A percentile compares a stretch with the other conserved stretches of the same genome.
Evolutionary conservation across 2,329 filamentous ascomycete species (phyloP).

Genomic region (Diaporthe helianthi): DNA sequence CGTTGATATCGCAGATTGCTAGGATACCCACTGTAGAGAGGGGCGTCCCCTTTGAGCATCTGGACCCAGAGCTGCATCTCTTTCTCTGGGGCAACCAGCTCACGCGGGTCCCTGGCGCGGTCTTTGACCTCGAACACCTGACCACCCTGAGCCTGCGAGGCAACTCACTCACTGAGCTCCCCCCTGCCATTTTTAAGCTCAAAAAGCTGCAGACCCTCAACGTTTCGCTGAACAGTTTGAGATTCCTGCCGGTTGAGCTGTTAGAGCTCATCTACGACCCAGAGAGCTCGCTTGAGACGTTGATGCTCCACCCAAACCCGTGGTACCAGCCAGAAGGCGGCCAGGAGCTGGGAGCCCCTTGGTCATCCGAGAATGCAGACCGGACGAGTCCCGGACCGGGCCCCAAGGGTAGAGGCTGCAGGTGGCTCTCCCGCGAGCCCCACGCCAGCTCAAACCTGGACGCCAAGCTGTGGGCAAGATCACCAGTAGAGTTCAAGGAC

Average conservation of each 20-base stretch:
- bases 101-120: slow-evolving; percentile 59
- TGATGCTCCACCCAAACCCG: slow-evolving; percentile 70
- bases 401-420: slow-evolving; percentile 21
- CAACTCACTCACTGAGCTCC: slow-evolving; percentile 67
- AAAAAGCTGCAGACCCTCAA: slow-evolving; percentile 68
- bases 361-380: slow-evolving; percentile 26
- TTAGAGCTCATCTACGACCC: slow-evolving; percentile 59
- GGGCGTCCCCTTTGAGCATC: slow-evolving; percentile 65
- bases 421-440: slow-evolving; percentile 22
- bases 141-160: slow-evolving; percentile 71
- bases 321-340: slow-evolving; percentile 51
- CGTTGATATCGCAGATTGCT: slow-evolving; percentile 61
- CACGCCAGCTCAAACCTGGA: background rate
- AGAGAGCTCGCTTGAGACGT: slow-evolving; percentile 52
- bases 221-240: slow-evolving; percentile 68
- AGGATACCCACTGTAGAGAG: slow-evolving; percentile 61
- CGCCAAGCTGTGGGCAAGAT: slow-evolving; percentile 35
- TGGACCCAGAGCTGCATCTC: slow-evolving; percentile 65
- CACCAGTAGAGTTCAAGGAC: slow-evolving; percentile 43
- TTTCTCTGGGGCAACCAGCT: slow-evolving; percentile 68
- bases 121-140: slow-evolving; percentile 68
- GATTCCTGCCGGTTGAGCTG: slow-evolving; percentile 68
- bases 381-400: slow-evolving; percentile 15
- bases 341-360: slow-evolving; percentile 32
- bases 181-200: slow-evolving; percentile 64